These are phyloP conservation scores for Deinandra increscens DNA, from an alignment of 129 eudicot genomes.

Conservation along the genomic window DNA sequence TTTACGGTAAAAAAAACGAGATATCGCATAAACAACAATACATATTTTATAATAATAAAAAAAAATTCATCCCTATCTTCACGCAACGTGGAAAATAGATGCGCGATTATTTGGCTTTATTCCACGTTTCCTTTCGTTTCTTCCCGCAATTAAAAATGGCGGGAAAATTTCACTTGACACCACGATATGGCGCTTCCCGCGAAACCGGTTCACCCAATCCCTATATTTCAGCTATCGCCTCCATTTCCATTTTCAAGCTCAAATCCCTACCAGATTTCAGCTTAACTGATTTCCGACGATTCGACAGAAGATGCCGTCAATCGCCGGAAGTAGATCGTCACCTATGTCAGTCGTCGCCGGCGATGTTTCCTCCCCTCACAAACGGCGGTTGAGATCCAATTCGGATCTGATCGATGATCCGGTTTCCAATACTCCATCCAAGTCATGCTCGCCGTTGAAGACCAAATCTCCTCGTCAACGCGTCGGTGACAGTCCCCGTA, in stretches of 20 bases:
- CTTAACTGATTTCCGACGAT: neutral
- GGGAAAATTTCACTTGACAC: conserved; percentile 24
- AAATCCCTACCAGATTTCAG: neutral
- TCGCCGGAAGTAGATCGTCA: conserved; percentile 40
- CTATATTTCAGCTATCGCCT: conserved; percentile 25
- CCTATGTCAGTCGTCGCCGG: conserved; percentile 26
- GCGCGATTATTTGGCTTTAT: neutral
- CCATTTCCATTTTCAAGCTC: conserved; percentile 19
- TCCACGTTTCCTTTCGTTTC: neutral
- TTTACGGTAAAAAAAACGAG: too few species aligned
- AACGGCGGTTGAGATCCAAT: conserved; percentile 64
- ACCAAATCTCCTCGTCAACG: conserved; percentile 73
- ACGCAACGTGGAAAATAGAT: neutral
- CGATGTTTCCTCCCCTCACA: conserved; percentile 46
- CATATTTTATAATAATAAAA: too few species aligned
- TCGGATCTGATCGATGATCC: conserved; percentile 30
- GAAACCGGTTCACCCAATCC: conserved; percentile 9
- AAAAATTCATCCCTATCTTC: too few species aligned
- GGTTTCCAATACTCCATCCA: conserved; percentile 18
- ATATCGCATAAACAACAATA: too few species aligned
- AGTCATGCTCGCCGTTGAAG: conserved; percentile 37
- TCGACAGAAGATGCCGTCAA: conserved; percentile 55
- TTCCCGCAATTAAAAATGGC: conserved; percentile 8
- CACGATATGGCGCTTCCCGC: conserved; percentile 22
- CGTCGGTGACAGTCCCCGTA: conserved; percentile 48